These are phyloP conservation scores for Tylopilus felleus DNA, from an alignment of 768 basidiomycete genomes.

Conservation along the genomic window DNA sequence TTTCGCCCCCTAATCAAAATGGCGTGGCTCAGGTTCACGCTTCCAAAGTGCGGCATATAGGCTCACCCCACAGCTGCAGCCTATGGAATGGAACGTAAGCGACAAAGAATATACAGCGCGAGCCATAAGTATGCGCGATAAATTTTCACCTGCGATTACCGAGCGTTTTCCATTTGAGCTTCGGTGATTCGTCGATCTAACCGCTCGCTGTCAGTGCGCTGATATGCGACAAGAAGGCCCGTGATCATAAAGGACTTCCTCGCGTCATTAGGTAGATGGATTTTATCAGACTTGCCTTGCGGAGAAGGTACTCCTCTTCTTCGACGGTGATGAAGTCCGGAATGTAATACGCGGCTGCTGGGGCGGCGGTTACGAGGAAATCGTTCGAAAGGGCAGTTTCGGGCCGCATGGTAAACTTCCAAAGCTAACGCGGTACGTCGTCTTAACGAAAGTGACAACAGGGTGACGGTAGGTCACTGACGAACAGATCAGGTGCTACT, in stretches of 20 bases:
- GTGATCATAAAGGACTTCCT: background rate
- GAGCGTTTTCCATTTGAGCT: slow-evolving; percentile 74
- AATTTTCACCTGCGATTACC: slow-evolving; percentile 12
- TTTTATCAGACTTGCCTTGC: slow-evolving; percentile 52
- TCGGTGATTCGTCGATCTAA: slow-evolving; percentile 77
- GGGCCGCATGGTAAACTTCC: slow-evolving; percentile 11
- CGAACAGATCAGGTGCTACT: background rate
- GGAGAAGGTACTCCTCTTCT: slow-evolving; percentile 74
- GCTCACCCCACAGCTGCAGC: slow-evolving; percentile 69
- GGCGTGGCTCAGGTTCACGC: slow-evolving; percentile 2
- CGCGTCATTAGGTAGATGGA: background rate
- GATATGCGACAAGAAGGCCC: background rate
- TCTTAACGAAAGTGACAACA: background rate
- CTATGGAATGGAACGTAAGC: slow-evolving; percentile 34
- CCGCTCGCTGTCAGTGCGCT: slow-evolving; percentile 14
- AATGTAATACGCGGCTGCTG: slow-evolving; percentile 57
- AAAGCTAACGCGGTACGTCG: slow-evolving; percentile 3
- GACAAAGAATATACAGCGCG: background rate
- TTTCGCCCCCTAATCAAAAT: slow-evolving; percentile 59
- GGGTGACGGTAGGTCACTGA: background rate
- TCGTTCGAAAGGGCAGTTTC: slow-evolving; percentile 5
- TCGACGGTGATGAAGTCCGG: slow-evolving; percentile 72
- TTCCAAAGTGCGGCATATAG: background rate
- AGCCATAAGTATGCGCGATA: slow-evolving; percentile 1
- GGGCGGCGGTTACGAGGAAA: slow-evolving; percentile 24